Evolutionary conservation across 2,329 filamentous ascomycete species (phyloP).

Genomic region (Boeremia exigua): DNA sequence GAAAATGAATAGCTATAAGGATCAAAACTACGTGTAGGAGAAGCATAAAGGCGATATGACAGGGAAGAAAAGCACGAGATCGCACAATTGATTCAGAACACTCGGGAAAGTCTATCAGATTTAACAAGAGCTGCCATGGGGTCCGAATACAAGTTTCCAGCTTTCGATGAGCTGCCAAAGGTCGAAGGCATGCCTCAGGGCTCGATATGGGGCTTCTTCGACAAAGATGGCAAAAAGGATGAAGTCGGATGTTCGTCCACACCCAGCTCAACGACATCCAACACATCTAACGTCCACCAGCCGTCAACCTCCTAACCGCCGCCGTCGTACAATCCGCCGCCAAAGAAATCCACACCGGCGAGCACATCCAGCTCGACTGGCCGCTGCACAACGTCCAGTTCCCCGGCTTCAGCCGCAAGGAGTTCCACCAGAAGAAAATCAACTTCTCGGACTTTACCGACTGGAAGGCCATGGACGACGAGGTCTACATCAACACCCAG

Average conservation of each 20-base stretch:
- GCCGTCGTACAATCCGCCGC: slow-evolving; percentile 58
- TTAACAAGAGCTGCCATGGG: slow-evolving; percentile 16
- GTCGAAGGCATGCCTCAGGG: slow-evolving; percentile 43
- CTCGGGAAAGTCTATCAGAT: slow-evolving; percentile 21
- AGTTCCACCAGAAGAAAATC: slow-evolving; percentile 59
- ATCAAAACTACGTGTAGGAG: not conserved
- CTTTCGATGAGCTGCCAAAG: slow-evolving; percentile 43
- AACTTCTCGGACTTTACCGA: slow-evolving; percentile 46
- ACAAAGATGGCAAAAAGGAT: slow-evolving; percentile 52
- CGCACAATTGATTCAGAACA: slow-evolving; percentile 16
- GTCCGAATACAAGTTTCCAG: slow-evolving; percentile 32
- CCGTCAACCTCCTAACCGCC: slow-evolving; percentile 55
- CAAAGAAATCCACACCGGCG: slow-evolving; percentile 59
- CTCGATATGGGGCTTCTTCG: slow-evolving; percentile 44
- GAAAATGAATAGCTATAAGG: slow-evolving; percentile 8
- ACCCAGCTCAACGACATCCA: too few species aligned
- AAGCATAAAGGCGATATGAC: not conserved
- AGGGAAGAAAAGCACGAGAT: not conserved
- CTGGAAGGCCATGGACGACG: slow-evolving; percentile 40
- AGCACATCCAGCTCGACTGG: slow-evolving; percentile 61
- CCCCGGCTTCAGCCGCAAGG: slow-evolving; percentile 60
- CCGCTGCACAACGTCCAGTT: slow-evolving; percentile 63
- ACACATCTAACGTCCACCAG: slow-evolving; percentile 15
- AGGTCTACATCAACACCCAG: slow-evolving; percentile 43
- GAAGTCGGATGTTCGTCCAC: slow-evolving; percentile 57